Evolutionary conservation across 2,329 filamentous ascomycete species (phyloP).

Genomic region (Cladophialophora immunda): DNA sequence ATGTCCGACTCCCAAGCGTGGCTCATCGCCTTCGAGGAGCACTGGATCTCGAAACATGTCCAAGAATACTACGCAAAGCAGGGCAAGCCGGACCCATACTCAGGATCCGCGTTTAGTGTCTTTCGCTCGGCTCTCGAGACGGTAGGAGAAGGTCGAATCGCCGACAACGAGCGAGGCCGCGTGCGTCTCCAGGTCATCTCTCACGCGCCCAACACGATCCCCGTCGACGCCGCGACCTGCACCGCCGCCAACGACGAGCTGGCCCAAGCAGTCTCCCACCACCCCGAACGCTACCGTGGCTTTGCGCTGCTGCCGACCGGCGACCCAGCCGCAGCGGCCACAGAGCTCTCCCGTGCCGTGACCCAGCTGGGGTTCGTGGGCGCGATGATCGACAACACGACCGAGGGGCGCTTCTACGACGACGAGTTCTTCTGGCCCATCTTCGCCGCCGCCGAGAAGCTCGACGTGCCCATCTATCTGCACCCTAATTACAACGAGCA

Average conservation of each 20-base stretch:
- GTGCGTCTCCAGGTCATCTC: slow-evolving; percentile 36
- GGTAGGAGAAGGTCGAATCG: slow-evolving; percentile 24
- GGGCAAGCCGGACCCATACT: slow-evolving; percentile 13
- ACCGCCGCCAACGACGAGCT: slow-evolving; percentile 28
- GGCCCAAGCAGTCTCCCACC: not conserved
- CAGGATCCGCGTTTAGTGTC: slow-evolving; percentile 9
- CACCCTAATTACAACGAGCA: slow-evolving; percentile 57
- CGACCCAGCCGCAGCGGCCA: slow-evolving; percentile 46
- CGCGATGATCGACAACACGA: slow-evolving; percentile 56
- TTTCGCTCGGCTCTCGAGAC: slow-evolving; percentile 26
- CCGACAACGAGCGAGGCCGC: slow-evolving; percentile 30
- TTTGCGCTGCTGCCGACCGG: slow-evolving; percentile 55
- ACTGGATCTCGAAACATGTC: slow-evolving; percentile 21
- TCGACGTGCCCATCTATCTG: slow-evolving; percentile 62
- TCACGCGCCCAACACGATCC: slow-evolving; percentile 25
- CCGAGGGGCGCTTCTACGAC: slow-evolving; percentile 51
- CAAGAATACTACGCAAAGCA: slow-evolving; percentile 22
- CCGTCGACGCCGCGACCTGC: slow-evolving; percentile 24
- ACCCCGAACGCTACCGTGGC: slow-evolving; percentile 50
- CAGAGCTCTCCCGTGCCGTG: slow-evolving; percentile 50
- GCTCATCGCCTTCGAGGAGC: slow-evolving; percentile 30
- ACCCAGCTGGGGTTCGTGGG: slow-evolving; percentile 56
- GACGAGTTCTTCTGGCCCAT: slow-evolving; percentile 52
- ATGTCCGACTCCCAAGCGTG: too few relatives aligned
- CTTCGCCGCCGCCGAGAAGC: slow-evolving; percentile 51